Conservation (phyloP, 805 yeast genomes). For the Jamesozyma jinghongensis region DNA sequence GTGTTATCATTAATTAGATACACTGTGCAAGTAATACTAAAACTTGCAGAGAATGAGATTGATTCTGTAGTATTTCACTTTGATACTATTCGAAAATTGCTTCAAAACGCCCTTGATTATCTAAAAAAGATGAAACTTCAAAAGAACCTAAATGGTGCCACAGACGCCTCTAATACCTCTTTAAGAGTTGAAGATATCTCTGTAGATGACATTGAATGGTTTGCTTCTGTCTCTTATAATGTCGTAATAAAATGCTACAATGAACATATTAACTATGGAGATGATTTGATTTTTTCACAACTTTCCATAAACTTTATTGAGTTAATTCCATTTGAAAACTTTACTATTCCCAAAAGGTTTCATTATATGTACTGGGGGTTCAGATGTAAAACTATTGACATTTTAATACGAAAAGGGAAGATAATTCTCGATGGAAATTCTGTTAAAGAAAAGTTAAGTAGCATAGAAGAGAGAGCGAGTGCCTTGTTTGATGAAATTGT, state of each 20-base stretch:
- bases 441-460: too few species aligned
- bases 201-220: slow-evolving; percentile 35
- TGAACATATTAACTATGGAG: slow-evolving; percentile 4
- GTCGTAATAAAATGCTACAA: slow-evolving; percentile 21
- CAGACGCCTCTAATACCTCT: background rate
- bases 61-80: slow-evolving; percentile 1
- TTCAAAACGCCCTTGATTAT: slow-evolving; percentile 8
- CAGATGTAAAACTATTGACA: slow-evolving; percentile 10
- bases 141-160: background rate
- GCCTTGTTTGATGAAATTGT: background rate
- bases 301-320: slow-evolving; percentile 14
- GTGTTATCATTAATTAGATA: slow-evolving; percentile 20
- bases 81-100: slow-evolving; percentile 4
- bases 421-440: too few species aligned
- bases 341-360: slow-evolving; percentile 15
- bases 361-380: slow-evolving; percentile 23
- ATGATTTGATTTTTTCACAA: slow-evolving; percentile 15
- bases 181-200: slow-evolving; percentile 13
- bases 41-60: slow-evolving; percentile 13
- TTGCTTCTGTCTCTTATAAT: slow-evolving; percentile 31
- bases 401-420: background rate
- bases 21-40: slow-evolving; percentile 28
- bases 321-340: slow-evolving; percentile 14
- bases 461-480: background rate
- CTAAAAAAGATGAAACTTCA: slow-evolving; percentile 10